Evolutionary conservation across 2,329 filamentous ascomycete genomes (phyloP), one percentile per base, ranked within the genome.

Genomic region (Claviceps quebecensis): DNA sequence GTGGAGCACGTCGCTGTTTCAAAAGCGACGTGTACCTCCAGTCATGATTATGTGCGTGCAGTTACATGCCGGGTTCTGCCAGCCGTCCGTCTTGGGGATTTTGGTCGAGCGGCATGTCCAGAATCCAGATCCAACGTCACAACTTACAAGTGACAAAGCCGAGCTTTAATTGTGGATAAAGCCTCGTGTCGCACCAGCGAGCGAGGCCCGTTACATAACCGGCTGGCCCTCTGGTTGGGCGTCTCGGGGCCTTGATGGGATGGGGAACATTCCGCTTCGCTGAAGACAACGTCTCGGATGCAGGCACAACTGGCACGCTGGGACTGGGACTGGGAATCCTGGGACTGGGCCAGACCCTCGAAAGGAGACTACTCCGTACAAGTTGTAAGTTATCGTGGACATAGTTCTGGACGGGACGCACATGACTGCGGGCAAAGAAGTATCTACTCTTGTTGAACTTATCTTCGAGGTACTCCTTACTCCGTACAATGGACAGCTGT

Each of bases 151-250:
- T 19, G 19, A 19, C 19, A 26, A 39, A 52, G 22, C 38, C 29
- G 17, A n/a, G 16, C 14, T 9, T 19, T 39, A 17, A 29, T 43
- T 11, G 47, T 45, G 44, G 16, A 34, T n/a, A 52, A n/a, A 47
- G 43, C 37, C 34, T 26, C 36, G 9, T 47, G 51, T 52, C 51
- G 51, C 51, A 52, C 47, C 47, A 52, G 13, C 29, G 37, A 11
- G 19, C 11, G 36, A 40, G 22, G 43, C 11, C 17, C 39, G 40
- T 17, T 4, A 8, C 7, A 8, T 29, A 29, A 29, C 7, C 7
- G 26, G 26, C 26, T 29, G 26, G 26, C 26, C 26, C 26, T 29
- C 26, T 29, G 26, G 13, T 40, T 40, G 38, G 16, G 6, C 38
- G 22, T 45, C 43, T 44, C 23, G 41, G 41, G 19, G 26, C 26